Percentiles rank a stretch among this genome's conserved stretches.
These are phyloP conservation scores for Aspergillus persii DNA, from an alignment of 2,329 filamentous ascomycete species.

Conservation along the genomic window DNA sequence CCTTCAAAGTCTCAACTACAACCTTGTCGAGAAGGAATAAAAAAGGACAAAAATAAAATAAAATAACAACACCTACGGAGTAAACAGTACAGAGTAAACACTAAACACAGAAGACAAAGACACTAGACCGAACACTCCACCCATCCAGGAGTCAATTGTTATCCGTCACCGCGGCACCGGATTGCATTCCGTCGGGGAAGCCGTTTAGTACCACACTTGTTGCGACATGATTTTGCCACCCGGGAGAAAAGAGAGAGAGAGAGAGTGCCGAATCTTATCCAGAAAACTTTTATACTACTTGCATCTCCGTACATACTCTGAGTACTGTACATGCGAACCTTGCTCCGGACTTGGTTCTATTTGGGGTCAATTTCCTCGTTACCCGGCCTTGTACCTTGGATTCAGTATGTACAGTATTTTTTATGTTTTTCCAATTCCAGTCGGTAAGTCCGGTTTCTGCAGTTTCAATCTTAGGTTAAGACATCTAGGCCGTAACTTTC, in stretches of 20 bases:
- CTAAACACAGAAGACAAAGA: constrained; percentile 2
- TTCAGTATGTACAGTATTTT: too few relatives aligned
- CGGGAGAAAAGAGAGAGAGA: neutral
- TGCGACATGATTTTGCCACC: constrained; percentile 6
- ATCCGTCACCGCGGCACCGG: constrained; percentile 40
- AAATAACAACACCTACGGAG: neutral
- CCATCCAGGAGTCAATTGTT: constrained; percentile 14
- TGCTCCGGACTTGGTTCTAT: neutral
- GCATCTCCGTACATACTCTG: too few relatives aligned
- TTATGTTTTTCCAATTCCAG: too few relatives aligned
- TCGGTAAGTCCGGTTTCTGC: too few relatives aligned
- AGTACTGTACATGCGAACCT: neutral
- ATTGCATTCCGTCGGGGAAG: constrained; percentile 30
- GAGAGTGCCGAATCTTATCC: neutral
- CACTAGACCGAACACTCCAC: constrained; percentile 8
- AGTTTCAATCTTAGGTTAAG: too few relatives aligned
- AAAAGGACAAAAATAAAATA: neutral
- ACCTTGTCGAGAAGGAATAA: too few relatives aligned
- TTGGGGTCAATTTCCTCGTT: neutral
- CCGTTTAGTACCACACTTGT: neutral
- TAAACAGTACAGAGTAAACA: neutral
- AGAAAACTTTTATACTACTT: neutral
- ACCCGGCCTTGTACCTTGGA: neutral
- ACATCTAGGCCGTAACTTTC: neutral
- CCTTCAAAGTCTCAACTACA: too few relatives aligned